Evolutionary conservation across 2,329 filamentous ascomycete species (phyloP), one percentile per base, ranked within the genome.

Genomic region (Penicillium olsonii): DNA sequence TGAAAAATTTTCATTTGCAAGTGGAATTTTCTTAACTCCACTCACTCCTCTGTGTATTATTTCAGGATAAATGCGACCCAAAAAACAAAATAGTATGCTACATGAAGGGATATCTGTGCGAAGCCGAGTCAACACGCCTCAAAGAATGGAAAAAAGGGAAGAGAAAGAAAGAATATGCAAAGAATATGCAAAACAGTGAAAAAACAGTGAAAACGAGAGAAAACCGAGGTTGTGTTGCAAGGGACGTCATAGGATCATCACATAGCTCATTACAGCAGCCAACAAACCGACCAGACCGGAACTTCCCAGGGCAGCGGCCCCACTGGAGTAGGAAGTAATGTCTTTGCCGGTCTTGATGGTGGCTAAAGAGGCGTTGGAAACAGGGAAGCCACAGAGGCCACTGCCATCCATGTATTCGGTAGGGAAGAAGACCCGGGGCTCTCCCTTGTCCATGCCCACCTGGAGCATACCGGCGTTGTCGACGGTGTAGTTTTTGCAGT

Each of bases 371-470:
- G 53, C 2, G 12, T 60, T 59, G 1, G 37, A 11, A 5, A 18
- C 19, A 10, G 54, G 19, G 20, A 54, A 62, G 18, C 66, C 65
- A 48, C 67, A 69, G 12, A 69, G 46, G 6, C 64, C 64, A 55
- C 63, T 67, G n/a, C 66, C 66, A 3, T 49, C 40, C 65, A 69
- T 62, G 20, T 63, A 43, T 5, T 52, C 19, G 1, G 48, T 50
- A 2, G 65, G 67, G 37, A 60, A 68, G 26, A 68, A 58, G 5
- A 69, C 66, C 4, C 60, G 56, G 4, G 68, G 68, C 50, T 65
- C 54, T 7, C 67, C 67, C 22, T 60, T 53, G 17, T 62, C 55
- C 67, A 70, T 68, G 11, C 53, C 48, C 3, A 69, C 48, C 4
- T 35, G 50, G 11, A 69, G 42, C n/a, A 57, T 38, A 3, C 65